Conservation (phyloP, 176 grass and related monocot genomes). For the Carex myosuroides region DNA sequence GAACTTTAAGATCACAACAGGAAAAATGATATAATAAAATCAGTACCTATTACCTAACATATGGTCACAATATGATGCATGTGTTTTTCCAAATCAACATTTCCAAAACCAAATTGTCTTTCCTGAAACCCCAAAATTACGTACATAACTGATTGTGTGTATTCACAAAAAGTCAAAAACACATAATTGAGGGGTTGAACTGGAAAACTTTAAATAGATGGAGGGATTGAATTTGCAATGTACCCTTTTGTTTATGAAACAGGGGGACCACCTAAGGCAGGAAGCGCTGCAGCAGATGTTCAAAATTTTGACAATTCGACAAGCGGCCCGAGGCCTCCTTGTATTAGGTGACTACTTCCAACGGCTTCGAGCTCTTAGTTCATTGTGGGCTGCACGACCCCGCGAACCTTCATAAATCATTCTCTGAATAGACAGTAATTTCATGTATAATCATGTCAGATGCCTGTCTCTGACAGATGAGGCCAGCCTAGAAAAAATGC, state of each 20-base stretch:
- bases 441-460: slow-evolving; percentile 27
- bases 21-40: not conserved
- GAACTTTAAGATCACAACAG: not conserved
- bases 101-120: not conserved
- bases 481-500: slow-evolving; percentile 2
- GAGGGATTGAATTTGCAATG: not conserved
- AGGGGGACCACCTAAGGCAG: slow-evolving; percentile 75
- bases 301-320: slow-evolving; percentile 67
- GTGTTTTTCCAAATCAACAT: not conserved
- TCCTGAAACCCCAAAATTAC: not conserved
- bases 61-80: not conserved
- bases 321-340: slow-evolving; percentile 70
- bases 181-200: not conserved
- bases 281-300: slow-evolving; percentile 60
- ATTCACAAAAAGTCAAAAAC: not conserved
- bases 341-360: slow-evolving; percentile 82
- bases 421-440: slow-evolving; percentile 15
- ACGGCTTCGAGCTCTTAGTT: slow-evolving; percentile 70
- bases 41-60: not conserved
- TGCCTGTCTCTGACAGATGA: slow-evolving; percentile 22
- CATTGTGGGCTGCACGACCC: slow-evolving; percentile 55
- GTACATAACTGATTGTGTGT: not conserved
- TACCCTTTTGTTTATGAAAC: slow-evolving; percentile 6
- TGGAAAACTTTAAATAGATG: not conserved
- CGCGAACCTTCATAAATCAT: slow-evolving; percentile 51